Base-by-base conservation (phyloP, 495 filamentous ascomycete genomes). In the Echria macrotheca region DNA sequence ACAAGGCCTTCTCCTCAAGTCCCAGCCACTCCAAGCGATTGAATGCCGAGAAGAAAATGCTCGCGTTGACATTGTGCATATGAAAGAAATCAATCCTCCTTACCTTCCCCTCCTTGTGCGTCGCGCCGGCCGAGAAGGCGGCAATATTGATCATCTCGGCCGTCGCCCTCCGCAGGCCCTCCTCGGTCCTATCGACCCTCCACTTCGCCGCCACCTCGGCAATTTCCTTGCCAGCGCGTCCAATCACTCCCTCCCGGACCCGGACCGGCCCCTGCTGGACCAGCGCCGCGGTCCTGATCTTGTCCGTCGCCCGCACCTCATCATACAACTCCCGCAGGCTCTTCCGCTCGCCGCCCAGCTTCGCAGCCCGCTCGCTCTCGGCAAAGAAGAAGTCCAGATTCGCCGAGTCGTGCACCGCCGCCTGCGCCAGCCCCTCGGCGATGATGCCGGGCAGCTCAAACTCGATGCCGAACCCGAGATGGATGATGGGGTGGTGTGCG, bases 51-150 rank as follows among this genome's bases (percentile, higher is more conserved):
- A 61, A 50, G 40, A 68, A 57, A 6, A 69, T 61, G 1, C 52
- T 56, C 39, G 59, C 54, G 9, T 64, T 73, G 31, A 69, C 62
- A 12, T 49, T 55, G 53, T 73, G 69, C 69, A 73, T 66, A 26
- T 58, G 38, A 60, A 69, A 70, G 52, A 73, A 73, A 40, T 73
- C 69, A 29, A 73, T 61, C 48, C 61, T 60, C 24, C 54, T 47
- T 21, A 48, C 42, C 41, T 65, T 67, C 9, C 64, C 60, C 1
- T 60, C 53, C 2, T 53, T 29, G 21, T 69, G 65, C 5, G 55
- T 57, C 0, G 60, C 55, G 3, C 57, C 62, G 19, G 53, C 37
- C 43, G 54, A 38, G 40, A 65, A 65, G 1, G 56, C 57, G 3
- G 49, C 51, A 38, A 22, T 8, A 39, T 58, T 50, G 3, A 70